Percentiles rank a stretch among this genome's conserved stretches.
phyloP scores from a whole-genome alignment of 352 stramenopile genomes.

The Globisporangium solare region DNA sequence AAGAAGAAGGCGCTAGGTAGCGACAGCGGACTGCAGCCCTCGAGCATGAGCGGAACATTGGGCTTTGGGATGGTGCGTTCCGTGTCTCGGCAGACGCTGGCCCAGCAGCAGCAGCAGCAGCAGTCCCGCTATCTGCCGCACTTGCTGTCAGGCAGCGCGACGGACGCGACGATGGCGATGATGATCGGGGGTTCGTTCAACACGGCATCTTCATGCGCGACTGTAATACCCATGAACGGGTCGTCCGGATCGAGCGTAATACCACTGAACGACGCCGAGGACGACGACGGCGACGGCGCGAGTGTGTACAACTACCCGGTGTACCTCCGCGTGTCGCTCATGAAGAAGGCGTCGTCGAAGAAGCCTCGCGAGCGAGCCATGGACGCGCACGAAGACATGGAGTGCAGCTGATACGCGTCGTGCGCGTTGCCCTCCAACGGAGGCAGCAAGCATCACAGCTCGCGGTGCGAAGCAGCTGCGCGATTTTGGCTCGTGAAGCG shows the following conservation, averaged over 20 bases:
- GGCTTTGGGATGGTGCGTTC: constrained; percentile 35
- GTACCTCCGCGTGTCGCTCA: constrained; percentile 29
- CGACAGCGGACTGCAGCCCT: constrained; percentile 7
- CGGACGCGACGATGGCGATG: constrained; percentile 18
- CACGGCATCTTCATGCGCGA: not conserved
- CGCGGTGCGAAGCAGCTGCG: too few species aligned
- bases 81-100: constrained; percentile 36
- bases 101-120: constrained; percentile 33
- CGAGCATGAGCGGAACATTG: constrained; percentile 12
- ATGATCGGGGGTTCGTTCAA: not conserved
- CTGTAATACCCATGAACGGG: not conserved
- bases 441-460: too few species aligned
- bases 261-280: constrained; percentile 14
- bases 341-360: constrained; percentile 45
- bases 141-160: constrained; percentile 23
- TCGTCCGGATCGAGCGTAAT: not conserved
- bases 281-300: constrained; percentile 17
- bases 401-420: constrained; percentile 36
- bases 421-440: too few species aligned
- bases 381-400: constrained; percentile 37
- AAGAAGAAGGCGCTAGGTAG: constrained; percentile 29
- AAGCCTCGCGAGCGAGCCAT: constrained; percentile 35
- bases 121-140: constrained; percentile 39
- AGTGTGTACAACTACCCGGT: constrained; percentile 61
- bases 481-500: too few species aligned